Base-by-base conservation (phyloP, 495 filamentous ascomycete species). In the Durotheca rogersii region DNA sequence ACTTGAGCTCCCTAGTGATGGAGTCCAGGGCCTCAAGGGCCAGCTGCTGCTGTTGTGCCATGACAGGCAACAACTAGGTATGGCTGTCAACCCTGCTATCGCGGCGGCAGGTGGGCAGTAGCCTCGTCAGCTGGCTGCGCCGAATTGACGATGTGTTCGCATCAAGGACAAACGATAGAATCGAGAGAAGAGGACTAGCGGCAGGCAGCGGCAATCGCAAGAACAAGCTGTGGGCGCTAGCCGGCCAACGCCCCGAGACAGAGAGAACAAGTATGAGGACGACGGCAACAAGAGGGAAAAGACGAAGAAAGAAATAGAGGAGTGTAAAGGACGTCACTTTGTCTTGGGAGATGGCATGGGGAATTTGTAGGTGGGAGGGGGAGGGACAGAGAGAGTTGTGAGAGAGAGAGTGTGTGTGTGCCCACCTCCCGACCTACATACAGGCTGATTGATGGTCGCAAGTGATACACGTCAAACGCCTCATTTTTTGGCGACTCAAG, bases 11-110 rank as follows among this genome's bases (percentile, higher is more conserved):
- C 38, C 59, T 64, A 0, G 59, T 57, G 16, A 70, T 64, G 16
- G 49, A 39, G 15, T 70, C 60, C 23, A 68, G 64, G 35, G 58
- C 55, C 41, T 67, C 66, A 3, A 68, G 61, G 53, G 66, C 64
- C 50, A 65, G 30, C 43, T 61, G 58, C 54, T 65, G 61, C 44
- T 64, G 58, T 52, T 67, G 61, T 61, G 61, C 56, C 66, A 67
- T 67, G 47, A 38, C 18, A 52, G 29, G 15, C 42, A 17, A 20
- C 43, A 41, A 39, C 36, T 43, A 36, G 14, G 16, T 36, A 27
- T 33, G 17, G 15, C 33, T 34, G 27, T 39, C 43, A 19, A 19
- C 50, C 34, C 37, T 36, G 25, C 18, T 33, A 46, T 21, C 56
- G 58, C 56, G 53, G 56, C 56, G 43, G 62, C 47, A n/a, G n/a